phyloP scores from a whole-genome alignment of 345 rosid genomes.

The Gossypium turneri region DNA sequence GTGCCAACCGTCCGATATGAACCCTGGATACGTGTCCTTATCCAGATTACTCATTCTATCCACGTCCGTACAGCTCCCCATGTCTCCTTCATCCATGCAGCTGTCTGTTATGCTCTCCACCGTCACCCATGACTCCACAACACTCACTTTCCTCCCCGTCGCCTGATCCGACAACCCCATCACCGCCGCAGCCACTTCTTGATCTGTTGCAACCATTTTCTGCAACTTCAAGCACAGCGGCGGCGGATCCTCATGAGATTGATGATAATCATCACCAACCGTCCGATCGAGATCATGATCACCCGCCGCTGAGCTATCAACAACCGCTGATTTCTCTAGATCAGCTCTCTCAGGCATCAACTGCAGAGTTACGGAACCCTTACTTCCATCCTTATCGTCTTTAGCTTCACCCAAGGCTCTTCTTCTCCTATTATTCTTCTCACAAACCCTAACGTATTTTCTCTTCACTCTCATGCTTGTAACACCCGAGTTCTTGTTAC shows the following conservation, averaged over 20 bases:
- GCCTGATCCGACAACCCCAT: not conserved
- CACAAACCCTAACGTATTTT: constrained; percentile 23
- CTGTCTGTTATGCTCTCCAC: constrained; percentile 37
- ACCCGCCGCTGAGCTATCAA: not conserved
- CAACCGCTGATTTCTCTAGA: constrained; percentile 5
- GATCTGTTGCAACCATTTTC: not conserved
- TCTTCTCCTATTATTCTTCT: not conserved
- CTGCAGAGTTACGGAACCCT: not conserved
- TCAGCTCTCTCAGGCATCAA: constrained; percentile 10
- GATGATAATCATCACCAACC: not conserved
- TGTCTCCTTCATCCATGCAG: constrained; percentile 23
- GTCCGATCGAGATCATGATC: not conserved
- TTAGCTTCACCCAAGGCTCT: not conserved
- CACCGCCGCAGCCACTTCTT: not conserved
- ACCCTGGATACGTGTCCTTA: constrained; percentile 45
- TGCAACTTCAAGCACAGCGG: not conserved
- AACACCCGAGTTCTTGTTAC: not conserved
- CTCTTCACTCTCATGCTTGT: constrained; percentile 7
- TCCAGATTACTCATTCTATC: constrained; percentile 28
- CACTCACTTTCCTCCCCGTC: not conserved
- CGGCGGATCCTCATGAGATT: not conserved
- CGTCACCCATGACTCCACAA: constrained; percentile 44
- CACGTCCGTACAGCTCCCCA: constrained; percentile 31
- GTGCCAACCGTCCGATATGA: constrained; percentile 38
- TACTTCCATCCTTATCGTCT: not conserved